Percentiles rank a stretch among this genome's conserved stretches.
Evolutionary conservation across 306 rosid species (phyloP).

Genomic region (Ziziphus jujuba): DNA sequence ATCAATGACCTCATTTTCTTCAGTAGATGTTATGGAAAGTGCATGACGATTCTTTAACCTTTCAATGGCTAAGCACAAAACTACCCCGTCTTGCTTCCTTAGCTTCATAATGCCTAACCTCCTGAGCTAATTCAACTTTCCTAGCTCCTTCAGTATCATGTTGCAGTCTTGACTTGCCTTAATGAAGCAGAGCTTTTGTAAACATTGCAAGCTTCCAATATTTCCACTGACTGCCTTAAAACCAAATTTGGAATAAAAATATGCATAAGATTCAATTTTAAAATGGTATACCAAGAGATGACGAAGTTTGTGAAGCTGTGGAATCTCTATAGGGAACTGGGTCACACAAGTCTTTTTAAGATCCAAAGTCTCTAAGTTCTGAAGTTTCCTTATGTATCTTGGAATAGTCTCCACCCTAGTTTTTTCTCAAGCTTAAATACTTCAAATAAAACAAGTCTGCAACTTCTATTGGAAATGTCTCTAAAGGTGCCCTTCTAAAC

Average conservation of each 20-base stretch:
- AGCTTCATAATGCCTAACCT: slow-evolving; percentile 32
- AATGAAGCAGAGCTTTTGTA: slow-evolving; percentile 39
- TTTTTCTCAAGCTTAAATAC: slow-evolving; percentile 39
- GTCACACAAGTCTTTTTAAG: slow-evolving; percentile 35
- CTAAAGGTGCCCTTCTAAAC: slow-evolving; percentile 22
- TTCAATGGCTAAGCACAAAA: slow-evolving; percentile 34
- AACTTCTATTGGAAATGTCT: slow-evolving; percentile 21
- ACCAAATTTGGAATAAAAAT: slow-evolving; percentile 23
- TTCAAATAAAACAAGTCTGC: slow-evolving; percentile 21
- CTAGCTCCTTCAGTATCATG: slow-evolving; percentile 22
- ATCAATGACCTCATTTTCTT: slow-evolving; percentile 30
- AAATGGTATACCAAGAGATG: slow-evolving; percentile 36
- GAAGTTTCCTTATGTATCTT: slow-evolving; percentile 32
- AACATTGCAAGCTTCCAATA: slow-evolving; percentile 25
- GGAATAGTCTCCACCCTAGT: slow-evolving; percentile 34
- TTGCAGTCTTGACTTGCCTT: slow-evolving; percentile 22
- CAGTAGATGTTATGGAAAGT: slow-evolving; percentile 22
- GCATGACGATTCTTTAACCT: slow-evolving; percentile 21
- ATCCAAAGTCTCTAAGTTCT: slow-evolving; percentile 37
- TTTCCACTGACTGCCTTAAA: slow-evolving; percentile 18
- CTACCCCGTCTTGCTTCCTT: slow-evolving; percentile 27
- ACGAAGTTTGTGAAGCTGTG: slow-evolving; percentile 38
- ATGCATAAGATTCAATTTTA: slow-evolving; percentile 13
- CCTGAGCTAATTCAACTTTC: slow-evolving; percentile 33
- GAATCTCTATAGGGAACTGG: slow-evolving; percentile 37